A percentile compares a stretch with the other conserved stretches of the same genome.
phyloP scores from a whole-genome alignment of 441 rosid genomes.

The Erysimum cheiri region DNA sequence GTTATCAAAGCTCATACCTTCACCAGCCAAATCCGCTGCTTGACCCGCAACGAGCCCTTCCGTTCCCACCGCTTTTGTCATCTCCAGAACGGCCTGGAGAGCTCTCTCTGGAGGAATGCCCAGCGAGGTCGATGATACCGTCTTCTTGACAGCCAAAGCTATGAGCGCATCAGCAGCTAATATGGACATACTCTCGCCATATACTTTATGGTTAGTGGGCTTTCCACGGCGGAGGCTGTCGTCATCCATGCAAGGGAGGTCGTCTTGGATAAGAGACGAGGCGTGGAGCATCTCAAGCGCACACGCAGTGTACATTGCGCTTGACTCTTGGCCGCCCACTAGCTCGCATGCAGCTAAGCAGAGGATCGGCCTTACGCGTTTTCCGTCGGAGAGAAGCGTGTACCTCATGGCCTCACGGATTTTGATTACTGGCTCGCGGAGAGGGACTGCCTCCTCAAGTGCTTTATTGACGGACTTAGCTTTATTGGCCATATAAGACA shows the following conservation, averaged over 20 bases:
- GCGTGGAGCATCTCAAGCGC: slow-evolving; percentile 57
- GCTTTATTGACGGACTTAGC: slow-evolving; percentile 41
- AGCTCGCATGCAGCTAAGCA: slow-evolving; percentile 54
- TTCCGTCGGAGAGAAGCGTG: slow-evolving; percentile 55
- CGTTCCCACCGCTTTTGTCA: slow-evolving; percentile 46
- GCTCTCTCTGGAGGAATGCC: slow-evolving; percentile 35
- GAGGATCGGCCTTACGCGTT: slow-evolving; percentile 40
- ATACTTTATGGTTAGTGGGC: slow-evolving; percentile 55
- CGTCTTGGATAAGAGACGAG: slow-evolving; percentile 55
- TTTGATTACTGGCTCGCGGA: slow-evolving; percentile 32
- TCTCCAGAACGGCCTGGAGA: slow-evolving; percentile 41
- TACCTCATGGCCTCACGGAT: slow-evolving; percentile 54
- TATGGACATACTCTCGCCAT: slow-evolving; percentile 47
- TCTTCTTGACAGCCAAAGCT: slow-evolving; percentile 44
- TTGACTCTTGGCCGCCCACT: slow-evolving; percentile 52
- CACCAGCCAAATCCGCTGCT: slow-evolving; percentile 48
- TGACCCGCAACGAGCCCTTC: slow-evolving; percentile 55
- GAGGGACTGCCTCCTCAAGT: slow-evolving; percentile 44
- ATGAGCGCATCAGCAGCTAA: slow-evolving; percentile 50
- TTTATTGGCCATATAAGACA: slow-evolving; percentile 40
- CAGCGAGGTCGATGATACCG: not conserved
- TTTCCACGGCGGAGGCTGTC: slow-evolving; percentile 52
- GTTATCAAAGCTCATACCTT: slow-evolving; percentile 43
- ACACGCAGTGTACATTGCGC: slow-evolving; percentile 45
- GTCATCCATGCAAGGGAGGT: slow-evolving; percentile 60